phyloP scores from a whole-genome alignment of 495 filamentous ascomycete species.

The Hyaloscypha bicolor region DNA sequence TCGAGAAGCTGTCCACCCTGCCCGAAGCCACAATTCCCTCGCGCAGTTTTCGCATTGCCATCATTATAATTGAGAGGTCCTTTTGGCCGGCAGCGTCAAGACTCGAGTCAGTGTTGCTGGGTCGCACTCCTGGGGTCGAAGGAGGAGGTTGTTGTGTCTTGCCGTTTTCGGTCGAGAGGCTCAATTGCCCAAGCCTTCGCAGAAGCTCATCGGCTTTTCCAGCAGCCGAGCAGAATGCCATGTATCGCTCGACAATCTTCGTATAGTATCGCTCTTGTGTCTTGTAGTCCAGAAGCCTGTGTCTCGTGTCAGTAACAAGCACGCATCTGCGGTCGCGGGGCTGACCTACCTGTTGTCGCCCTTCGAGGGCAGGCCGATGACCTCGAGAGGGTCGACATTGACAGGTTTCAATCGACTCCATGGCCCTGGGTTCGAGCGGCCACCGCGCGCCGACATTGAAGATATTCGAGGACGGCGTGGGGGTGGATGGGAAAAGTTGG shows the following conservation, averaged over 20 bases:
- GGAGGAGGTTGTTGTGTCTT: constrained; percentile 1
- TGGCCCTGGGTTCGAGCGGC: constrained; percentile 53
- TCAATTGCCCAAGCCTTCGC: constrained; percentile 69
- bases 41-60: constrained; percentile 87
- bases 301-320: constrained; percentile 11
- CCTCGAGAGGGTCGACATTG: constrained; percentile 70
- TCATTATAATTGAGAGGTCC: constrained; percentile 51
- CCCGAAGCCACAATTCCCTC: constrained; percentile 80
- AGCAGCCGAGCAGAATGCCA: constrained; percentile 76
- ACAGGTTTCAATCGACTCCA: constrained; percentile 74
- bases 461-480: constrained; percentile 21
- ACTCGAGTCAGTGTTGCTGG: constrained; percentile 20
- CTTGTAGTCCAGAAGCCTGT: constrained; percentile 73
- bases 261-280: constrained; percentile 82
- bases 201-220: constrained; percentile 69
- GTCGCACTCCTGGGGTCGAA: constrained; percentile 4
- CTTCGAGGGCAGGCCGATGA: constrained; percentile 83
- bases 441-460: constrained; percentile 35
- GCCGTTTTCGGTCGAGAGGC: constrained; percentile 35
- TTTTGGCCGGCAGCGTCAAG: constrained; percentile 30
- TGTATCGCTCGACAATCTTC: constrained; percentile 82
- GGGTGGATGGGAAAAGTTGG: background rate
- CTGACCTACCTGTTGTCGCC: constrained; percentile 68
- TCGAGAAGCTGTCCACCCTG: constrained; percentile 68
- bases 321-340: background rate